Percentiles rank a stretch among this genome's conserved stretches.
Conservation (phyloP, 352 stramenopile species). For the Hyphochytrium catenoides region DNA sequence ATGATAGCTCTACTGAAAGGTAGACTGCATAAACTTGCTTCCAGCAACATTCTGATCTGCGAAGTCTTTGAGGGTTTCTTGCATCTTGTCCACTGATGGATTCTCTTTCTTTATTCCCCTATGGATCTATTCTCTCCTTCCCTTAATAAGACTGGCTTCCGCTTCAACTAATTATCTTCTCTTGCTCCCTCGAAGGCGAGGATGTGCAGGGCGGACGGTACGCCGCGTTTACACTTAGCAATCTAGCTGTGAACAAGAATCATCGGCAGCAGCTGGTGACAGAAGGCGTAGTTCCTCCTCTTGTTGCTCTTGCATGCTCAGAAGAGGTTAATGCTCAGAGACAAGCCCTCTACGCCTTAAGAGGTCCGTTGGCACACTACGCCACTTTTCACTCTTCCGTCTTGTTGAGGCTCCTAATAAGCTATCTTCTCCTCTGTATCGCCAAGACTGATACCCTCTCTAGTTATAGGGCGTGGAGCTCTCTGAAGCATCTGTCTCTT, state of each 20-base stretch:
- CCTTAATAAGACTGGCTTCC: no score
- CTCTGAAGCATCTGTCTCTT: constrained; percentile 78
- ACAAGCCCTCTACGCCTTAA: constrained; percentile 27
- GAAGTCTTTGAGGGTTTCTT: no score
- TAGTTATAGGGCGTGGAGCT: no score
- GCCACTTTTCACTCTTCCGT: neutral
- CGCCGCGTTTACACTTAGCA: constrained; percentile 76
- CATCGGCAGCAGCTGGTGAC: constrained; percentile 74
- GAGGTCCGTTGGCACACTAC: no score
- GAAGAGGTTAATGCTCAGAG: constrained; percentile 38
- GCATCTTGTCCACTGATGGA: no score
- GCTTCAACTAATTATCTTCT: no score
- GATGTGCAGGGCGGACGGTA: constrained; percentile 51
- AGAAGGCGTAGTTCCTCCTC: constrained; percentile 67
- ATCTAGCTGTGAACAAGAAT: constrained; percentile 79
- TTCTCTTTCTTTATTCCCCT: no score
- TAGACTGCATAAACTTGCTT: constrained; percentile 43
- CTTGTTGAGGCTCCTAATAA: neutral
- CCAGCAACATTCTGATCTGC: no score
- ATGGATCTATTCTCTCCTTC: no score
- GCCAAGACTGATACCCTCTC: no score
- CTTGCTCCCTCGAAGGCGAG: no score
- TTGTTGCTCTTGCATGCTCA: constrained; percentile 63
- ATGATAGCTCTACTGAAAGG: constrained; percentile 74
- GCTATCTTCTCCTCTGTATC: constrained; percentile 16